Evolutionary conservation across 345 rosid species (phyloP), one percentile per base, ranked within the genome.

Genomic region (Murraya koenigii): DNA sequence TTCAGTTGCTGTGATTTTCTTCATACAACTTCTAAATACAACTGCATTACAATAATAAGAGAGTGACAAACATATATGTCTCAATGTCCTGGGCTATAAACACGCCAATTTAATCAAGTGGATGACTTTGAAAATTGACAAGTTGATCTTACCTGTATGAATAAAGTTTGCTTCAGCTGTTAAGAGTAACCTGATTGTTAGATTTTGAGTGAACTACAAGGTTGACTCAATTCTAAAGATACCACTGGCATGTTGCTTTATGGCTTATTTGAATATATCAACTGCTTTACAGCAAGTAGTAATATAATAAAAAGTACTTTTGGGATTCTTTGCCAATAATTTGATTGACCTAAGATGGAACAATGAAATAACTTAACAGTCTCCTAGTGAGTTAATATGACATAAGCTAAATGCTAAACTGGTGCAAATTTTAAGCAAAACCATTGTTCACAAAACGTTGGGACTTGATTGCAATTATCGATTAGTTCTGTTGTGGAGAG

Each of bases 141-240:
- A 11, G 7, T 33, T 33, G n/a, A 2, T 8, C 14, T 59, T 72
- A 19, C 38, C 56, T 6, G 28, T 25, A 26, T 28, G 33, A 41
- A 26, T 41, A 41, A 26, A 39, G 20, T 61, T 61, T 44, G 68
- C 26, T 74, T 65, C 59, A 9, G 77, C 26, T 44, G 10, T 19
- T 26, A 41, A 15, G 28, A 59, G 4, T 13, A 19, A 47, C 62
- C 38, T 9, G 6, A 26, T 61, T 20, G 41, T 7, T 58, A 36
- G 76, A 47, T 73, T 60, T 72, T 33, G n/a, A 35, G 54, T 35
- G 66, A 72, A 58, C 68, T 17, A 61, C 28, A 41, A 74, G 76
- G 64, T 71, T 56, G 19, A 55, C 32, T 15, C 13, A 7, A 6
- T 23, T 69, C 39, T 30, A 70, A 52, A 47, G 61, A 63, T 6